Conservation (phyloP, 352 stramenopile species). For the Peronospora tabacina region DNA sequence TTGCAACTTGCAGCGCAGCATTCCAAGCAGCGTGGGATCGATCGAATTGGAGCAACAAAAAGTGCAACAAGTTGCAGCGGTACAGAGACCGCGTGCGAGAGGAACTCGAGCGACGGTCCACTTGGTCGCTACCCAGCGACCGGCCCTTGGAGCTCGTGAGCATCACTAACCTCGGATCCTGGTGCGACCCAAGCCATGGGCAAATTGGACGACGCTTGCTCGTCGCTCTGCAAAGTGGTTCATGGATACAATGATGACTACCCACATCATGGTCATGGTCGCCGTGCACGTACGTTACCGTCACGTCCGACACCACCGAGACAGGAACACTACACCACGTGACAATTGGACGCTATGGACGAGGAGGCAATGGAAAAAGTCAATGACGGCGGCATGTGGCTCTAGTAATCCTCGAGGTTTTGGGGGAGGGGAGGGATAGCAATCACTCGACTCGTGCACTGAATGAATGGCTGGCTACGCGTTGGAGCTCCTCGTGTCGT, state of each 20-base stretch:
- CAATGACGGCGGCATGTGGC: constrained; percentile 47
- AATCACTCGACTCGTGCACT: too few species aligned
- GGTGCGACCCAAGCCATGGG: constrained; percentile 29
- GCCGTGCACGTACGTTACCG: constrained; percentile 18
- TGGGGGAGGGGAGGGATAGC: too few species aligned
- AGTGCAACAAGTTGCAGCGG: constrained; percentile 39
- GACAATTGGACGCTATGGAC: constrained; percentile 27
- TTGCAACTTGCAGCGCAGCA: constrained; percentile 40
- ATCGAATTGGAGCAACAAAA: constrained; percentile 57
- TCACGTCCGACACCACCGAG: constrained; percentile 20
- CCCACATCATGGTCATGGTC: constrained; percentile 1
- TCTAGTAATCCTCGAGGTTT: too few species aligned
- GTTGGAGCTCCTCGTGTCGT: not conserved
- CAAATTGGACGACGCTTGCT: constrained; percentile 32
- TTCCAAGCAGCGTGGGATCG: constrained; percentile 44
- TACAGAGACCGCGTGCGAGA: constrained; percentile 42
- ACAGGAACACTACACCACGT: constrained; percentile 17
- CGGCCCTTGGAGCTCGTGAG: constrained; percentile 22
- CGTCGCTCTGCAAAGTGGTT: constrained; percentile 33
- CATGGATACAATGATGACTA: constrained; percentile 13
- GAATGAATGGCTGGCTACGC: too few species aligned
- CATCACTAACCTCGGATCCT: constrained; percentile 29
- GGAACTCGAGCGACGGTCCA: constrained; percentile 39
- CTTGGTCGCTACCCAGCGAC: constrained; percentile 24
- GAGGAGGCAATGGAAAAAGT: constrained; percentile 29